Evolutionary conservation across 2,329 filamentous ascomycete species (phyloP), one percentile per base, ranked within the genome.

Genomic region (Hymenoscyphus fraxineus): DNA sequence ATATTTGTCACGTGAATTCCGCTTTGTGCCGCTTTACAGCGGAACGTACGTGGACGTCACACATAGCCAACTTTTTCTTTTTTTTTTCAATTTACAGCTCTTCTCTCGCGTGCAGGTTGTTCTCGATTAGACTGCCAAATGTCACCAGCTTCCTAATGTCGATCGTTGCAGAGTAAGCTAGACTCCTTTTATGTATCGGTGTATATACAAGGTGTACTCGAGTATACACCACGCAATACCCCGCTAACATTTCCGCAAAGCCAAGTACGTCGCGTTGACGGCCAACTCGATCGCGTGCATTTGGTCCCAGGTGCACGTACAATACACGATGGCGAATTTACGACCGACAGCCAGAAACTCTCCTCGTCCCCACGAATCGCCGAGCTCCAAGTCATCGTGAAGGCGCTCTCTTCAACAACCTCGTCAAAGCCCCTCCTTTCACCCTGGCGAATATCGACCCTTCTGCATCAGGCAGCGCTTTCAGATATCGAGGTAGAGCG

Each of bases 371-470:
- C 83, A 32, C 79, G 85, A 60, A 78, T 88, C 70, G 78, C 85
- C 75, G 81, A 87, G 61, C 79, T 96, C 47, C 83, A 93, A 69
- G 80, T 79, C 64, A 84, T 93, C 62, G 85, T 91, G 72, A 88
- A 89, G 76, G 81, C 86, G 2, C 78, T 96, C 15, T 93, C 91
- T 22, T 86, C 88, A 3, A 86, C 86, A 1, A 85, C 88, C 0
- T 85, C 86, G 2, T 85, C 88, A 5, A 82, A 84, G 61, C 80
- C 86, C 39, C 78, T 91, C 6, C 78, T 93, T n/a, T 78, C 85
- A 2, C 76, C 85, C 27, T 78, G 80, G 62, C 83, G 83, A 31
- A 85, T 96, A 65, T 82, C 82, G 65, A 77, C 78, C 15, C 78
- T 93, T 39, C 81, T 96, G 44, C 77, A 82, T 9, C 83, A 88